phyloP scores from a whole-genome alignment of 2,329 filamentous ascomycete genomes.

The Hypoxylon sp. region DNA sequence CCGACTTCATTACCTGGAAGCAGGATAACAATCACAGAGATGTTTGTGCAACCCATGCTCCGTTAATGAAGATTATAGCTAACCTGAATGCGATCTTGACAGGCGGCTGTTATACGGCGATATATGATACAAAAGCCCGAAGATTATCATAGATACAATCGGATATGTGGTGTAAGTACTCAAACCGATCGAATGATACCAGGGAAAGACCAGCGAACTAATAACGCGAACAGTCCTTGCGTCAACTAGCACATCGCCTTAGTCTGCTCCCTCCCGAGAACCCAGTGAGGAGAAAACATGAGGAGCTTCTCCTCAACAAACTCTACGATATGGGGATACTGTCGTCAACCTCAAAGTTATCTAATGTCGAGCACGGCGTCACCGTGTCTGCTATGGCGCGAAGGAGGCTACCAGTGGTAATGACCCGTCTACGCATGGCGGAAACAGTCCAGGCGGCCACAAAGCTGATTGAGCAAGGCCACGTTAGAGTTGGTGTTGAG shows the following conservation, averaged over 20 bases:
- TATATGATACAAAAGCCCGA: slow-evolving; percentile 93
- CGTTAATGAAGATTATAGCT: slow-evolving; percentile 4
- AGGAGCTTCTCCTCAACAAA: slow-evolving; percentile 89
- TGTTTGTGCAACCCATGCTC: slow-evolving; percentile 56
- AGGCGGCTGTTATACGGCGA: slow-evolving; percentile 75
- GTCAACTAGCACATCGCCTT: slow-evolving; percentile 90
- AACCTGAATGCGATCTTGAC: slow-evolving; percentile 14
- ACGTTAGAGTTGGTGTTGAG: slow-evolving; percentile 91
- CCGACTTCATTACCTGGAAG: slow-evolving; percentile 96
- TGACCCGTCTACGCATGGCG: slow-evolving; percentile 92
- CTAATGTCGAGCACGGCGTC: slow-evolving; percentile 86
- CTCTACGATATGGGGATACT: slow-evolving; percentile 93
- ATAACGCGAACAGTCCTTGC: slow-evolving; percentile 72
- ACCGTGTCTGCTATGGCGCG: slow-evolving; percentile 92
- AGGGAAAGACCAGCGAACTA: neutral
- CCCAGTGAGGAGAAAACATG: slow-evolving; percentile 83
- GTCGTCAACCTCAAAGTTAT: slow-evolving; percentile 79
- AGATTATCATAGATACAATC: slow-evolving; percentile 76
- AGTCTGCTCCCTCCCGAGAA: slow-evolving; percentile 85
- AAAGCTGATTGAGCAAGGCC: slow-evolving; percentile 93
- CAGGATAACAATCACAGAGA: slow-evolving; percentile 89
- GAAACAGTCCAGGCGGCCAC: slow-evolving; percentile 87
- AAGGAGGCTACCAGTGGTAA: slow-evolving; percentile 86
- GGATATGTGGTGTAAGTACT: slow-evolving; percentile 74
- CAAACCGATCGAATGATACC: neutral